Conservation (phyloP, 495 filamentous ascomycete genomes). For the Penicillium fimorum region DNA sequence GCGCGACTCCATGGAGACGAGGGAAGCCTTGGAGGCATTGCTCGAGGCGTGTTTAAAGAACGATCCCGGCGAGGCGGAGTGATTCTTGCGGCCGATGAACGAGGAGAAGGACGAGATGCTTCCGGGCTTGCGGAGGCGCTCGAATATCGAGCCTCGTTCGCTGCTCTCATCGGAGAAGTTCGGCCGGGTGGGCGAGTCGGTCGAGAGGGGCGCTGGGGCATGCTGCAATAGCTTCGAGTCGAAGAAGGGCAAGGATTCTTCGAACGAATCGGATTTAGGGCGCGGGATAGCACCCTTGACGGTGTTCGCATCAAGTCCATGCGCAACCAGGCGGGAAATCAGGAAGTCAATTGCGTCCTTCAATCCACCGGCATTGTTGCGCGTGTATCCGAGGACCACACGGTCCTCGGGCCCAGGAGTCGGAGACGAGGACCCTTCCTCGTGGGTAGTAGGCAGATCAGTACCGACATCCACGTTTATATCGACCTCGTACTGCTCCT, state of each 20-base stretch:
- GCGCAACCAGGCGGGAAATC: conserved; percentile 73
- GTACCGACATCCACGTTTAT: conserved; percentile 60
- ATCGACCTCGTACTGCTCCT: conserved; percentile 86
- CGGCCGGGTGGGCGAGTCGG: conserved; percentile 80
- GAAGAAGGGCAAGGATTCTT: conserved; percentile 94
- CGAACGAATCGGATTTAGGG: conserved; percentile 97
- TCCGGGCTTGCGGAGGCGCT: conserved; percentile 85
- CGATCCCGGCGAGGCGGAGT: conserved; percentile 74
- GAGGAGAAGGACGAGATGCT: conserved; percentile 91
- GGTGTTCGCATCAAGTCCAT: conserved; percentile 78
- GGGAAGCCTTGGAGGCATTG: conserved; percentile 92
- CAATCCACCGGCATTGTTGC: conserved; percentile 93
- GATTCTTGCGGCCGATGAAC: conserved; percentile 91
- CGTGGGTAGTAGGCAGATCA: conserved; percentile 25
- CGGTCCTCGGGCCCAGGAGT: conserved; percentile 47
- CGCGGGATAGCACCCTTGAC: conserved; percentile 92
- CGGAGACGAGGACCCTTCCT: conserved; percentile 38
- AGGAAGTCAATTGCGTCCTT: conserved; percentile 96
- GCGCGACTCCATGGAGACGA: conserved; percentile 89
- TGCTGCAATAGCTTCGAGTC: conserved; percentile 93
- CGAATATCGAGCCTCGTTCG: conserved; percentile 78
- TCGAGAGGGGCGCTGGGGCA: conserved; percentile 71
- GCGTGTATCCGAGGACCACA: conserved; percentile 75
- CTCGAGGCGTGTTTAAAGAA: conserved; percentile 91
- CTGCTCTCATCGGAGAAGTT: conserved; percentile 75